A percentile compares a stretch with the other conserved stretches of the same genome.
phyloP scores from a whole-genome alignment of 257 asterid species.

The Salvia rosmarinus region DNA sequence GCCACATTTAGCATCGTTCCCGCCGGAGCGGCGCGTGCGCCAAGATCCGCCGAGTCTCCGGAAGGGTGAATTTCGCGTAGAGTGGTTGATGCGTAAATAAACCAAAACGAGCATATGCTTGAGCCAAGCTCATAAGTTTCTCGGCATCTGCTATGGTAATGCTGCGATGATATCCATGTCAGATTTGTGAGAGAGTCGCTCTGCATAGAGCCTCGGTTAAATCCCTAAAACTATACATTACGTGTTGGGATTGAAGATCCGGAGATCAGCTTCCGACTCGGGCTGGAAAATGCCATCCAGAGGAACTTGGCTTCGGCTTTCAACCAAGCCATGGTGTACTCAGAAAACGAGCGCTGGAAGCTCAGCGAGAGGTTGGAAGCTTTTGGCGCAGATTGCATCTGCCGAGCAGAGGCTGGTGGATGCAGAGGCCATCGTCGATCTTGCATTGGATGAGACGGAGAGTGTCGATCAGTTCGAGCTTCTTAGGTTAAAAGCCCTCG shows the following conservation, averaged over 20 bases:
- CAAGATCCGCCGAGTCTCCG: constrained; percentile 52
- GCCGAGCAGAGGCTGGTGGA: constrained; percentile 74
- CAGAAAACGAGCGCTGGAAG: constrained; percentile 57
- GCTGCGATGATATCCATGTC: constrained; percentile 65
- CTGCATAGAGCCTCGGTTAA: constrained; percentile 57
- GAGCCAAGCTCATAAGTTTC: constrained; percentile 69
- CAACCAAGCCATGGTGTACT: constrained; percentile 56
- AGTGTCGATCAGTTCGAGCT: constrained; percentile 68
- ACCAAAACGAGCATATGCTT: constrained; percentile 51
- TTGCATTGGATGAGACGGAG: constrained; percentile 75
- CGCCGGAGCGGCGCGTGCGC: constrained; percentile 83
- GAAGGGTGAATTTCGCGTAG: constrained; percentile 56
- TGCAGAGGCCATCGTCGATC: constrained; percentile 74
- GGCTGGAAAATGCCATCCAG: constrained; percentile 68
- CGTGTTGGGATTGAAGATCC: constrained; percentile 49
- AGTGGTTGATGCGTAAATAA: constrained; percentile 40
- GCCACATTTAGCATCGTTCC: constrained; percentile 57
- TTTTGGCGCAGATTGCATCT: constrained; percentile 73
- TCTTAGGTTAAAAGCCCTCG: constrained; percentile 73
- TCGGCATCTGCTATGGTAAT: constrained; percentile 80
- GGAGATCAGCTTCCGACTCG: constrained; percentile 60
- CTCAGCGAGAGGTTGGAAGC: constrained; percentile 71
- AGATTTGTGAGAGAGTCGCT: constrained; percentile 57
- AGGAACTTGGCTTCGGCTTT: constrained; percentile 69
- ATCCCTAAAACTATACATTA: constrained; percentile 46